Conservation (phyloP, 176 grass and related monocot genomes). For the Pharus latifolius region DNA sequence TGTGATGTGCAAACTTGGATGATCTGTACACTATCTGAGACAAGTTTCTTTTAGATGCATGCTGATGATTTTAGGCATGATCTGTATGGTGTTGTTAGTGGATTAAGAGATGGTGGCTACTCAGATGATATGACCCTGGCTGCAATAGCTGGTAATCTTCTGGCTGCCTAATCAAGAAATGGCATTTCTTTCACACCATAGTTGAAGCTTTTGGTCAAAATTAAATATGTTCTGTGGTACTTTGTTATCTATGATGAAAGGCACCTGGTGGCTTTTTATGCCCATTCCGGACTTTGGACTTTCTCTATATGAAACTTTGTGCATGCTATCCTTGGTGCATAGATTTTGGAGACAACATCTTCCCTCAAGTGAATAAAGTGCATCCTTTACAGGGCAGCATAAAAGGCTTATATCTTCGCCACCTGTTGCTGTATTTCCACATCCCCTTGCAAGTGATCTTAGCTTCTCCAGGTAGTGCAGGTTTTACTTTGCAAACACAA, state of each 20-base stretch:
- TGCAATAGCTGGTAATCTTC: constrained; percentile 84
- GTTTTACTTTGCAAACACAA: background rate
- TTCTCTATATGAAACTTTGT: constrained; percentile 4
- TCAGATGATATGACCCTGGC: constrained; percentile 99
- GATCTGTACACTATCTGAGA: too few species aligned
- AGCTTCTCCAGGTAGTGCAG: constrained; percentile 78
- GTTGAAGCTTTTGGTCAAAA: too few species aligned
- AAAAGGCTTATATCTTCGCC: constrained; percentile 98
- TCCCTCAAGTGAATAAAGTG: background rate
- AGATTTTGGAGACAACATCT: background rate
- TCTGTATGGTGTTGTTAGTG: constrained; percentile 80
- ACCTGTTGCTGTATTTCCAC: constrained; percentile 95
- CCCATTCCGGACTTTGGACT: background rate
- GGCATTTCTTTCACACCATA: too few species aligned
- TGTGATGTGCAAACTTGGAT: background rate
- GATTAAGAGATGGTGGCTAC: constrained; percentile 87
- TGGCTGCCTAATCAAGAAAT: background rate
- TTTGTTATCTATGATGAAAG: background rate
- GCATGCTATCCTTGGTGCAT: background rate
- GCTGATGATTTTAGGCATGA: constrained; percentile 98
- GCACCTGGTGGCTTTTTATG: background rate
- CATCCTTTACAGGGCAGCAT: constrained; percentile 72
- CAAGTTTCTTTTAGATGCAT: constrained; percentile 90
- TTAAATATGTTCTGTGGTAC: background rate
- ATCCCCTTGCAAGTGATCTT: constrained; percentile 97